phyloP scores from a whole-genome alignment of 345 rosid genomes.

The Fremontodendron californicum region DNA sequence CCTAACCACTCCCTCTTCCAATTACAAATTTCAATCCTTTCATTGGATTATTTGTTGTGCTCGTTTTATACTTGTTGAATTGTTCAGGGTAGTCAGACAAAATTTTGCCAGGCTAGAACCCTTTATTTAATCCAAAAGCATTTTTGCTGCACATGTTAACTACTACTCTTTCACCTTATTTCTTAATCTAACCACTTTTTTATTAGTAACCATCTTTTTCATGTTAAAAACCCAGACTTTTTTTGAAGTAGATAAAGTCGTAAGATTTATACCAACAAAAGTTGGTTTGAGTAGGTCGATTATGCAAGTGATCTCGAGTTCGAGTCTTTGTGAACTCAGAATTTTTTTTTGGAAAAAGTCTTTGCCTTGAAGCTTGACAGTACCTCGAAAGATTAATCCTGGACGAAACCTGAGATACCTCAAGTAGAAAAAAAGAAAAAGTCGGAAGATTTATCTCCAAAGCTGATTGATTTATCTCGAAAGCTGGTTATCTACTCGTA shows the following conservation, averaged over 20 bases:
- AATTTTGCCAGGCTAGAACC: slow-evolving; percentile 9
- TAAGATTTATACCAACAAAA: no score
- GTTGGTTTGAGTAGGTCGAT: no score
- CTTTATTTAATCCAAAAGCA: not conserved
- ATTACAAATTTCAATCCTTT: slow-evolving; percentile 11
- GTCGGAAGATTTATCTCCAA: not conserved
- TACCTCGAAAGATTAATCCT: no score
- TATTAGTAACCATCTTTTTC: not conserved
- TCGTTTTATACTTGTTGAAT: not conserved
- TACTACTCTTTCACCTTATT: not conserved
- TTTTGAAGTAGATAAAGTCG: not conserved
- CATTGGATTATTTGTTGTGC: slow-evolving; percentile 14
- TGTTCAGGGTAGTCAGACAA: not conserved
- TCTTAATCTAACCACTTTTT: not conserved
- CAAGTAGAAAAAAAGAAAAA: no score
- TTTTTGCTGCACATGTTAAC: not conserved
- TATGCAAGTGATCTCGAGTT: no score
- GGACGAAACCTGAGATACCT: no score
- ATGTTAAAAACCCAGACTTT: not conserved
- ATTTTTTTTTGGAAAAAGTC: no score
- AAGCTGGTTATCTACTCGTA: not conserved
- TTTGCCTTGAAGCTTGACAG: no score
- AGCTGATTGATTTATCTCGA: not conserved
- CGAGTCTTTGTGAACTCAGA: no score
- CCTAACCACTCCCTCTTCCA: slow-evolving; percentile 27